Evolutionary conservation across 2,329 filamentous ascomycete species (phyloP).

Genomic region (Gnomoniopsis smithogilvyi): DNA sequence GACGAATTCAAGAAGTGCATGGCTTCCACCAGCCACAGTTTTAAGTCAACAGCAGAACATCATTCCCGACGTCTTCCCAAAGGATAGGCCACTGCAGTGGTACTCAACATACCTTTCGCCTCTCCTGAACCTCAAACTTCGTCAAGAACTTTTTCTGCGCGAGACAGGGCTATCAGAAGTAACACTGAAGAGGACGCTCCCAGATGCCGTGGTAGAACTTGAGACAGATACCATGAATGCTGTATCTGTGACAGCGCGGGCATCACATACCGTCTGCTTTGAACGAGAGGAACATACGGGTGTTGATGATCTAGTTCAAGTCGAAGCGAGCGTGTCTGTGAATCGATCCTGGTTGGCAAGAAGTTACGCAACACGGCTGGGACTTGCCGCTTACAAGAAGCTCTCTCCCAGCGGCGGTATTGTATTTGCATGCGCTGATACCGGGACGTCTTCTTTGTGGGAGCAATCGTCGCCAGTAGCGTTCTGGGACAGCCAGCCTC

Average conservation of each 20-base stretch:
- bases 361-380: slow-evolving; percentile 24
- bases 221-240: slow-evolving; percentile 38
- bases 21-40: slow-evolving; percentile 29
- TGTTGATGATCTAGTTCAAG: slow-evolving; percentile 28
- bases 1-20: slow-evolving; percentile 26
- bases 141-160: slow-evolving; percentile 34
- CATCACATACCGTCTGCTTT: slow-evolving; percentile 31
- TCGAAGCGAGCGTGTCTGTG: slow-evolving; percentile 34
- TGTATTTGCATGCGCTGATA: slow-evolving; percentile 38
- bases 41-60: slow-evolving; percentile 38
- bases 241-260: slow-evolving; percentile 32
- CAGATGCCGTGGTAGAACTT: slow-evolving; percentile 30
- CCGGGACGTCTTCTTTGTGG: slow-evolving; percentile 31
- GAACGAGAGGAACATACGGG: slow-evolving; percentile 13
- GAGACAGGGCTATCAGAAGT: neutral
- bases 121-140: slow-evolving; percentile 33
- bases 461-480: neutral
- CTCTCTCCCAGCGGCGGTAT: slow-evolving; percentile 29
- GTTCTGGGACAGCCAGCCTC: neutral
- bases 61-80: slow-evolving; percentile 32
- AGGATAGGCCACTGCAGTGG: slow-evolving; percentile 34
- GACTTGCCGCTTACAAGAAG: slow-evolving; percentile 31
- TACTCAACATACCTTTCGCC: slow-evolving; percentile 36
- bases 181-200: slow-evolving; percentile 8
- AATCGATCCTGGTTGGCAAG: slow-evolving; percentile 18